phyloP scores from a whole-genome alignment of 345 rosid genomes.

The Hibiscus syriacus region DNA sequence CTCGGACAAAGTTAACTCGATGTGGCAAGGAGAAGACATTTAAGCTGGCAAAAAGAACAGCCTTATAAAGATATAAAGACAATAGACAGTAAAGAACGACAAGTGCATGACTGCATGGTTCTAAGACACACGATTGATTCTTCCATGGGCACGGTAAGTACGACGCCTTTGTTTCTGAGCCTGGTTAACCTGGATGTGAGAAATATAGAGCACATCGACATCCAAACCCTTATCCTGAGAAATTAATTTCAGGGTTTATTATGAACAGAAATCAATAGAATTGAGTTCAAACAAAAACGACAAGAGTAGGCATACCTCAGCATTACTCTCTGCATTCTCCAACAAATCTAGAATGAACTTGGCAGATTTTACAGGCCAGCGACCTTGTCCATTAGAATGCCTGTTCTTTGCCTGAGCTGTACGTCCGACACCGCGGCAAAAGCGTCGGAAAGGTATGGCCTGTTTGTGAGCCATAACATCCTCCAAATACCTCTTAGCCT shows the following conservation, averaged over 20 bases:
- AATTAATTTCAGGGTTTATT: not conserved
- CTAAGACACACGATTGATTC: slow-evolving; percentile 71
- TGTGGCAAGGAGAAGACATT: slow-evolving; percentile 97
- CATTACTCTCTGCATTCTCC: slow-evolving; percentile 96
- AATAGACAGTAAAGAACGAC: not conserved
- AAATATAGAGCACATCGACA: slow-evolving; percentile 68
- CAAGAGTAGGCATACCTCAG: slow-evolving; percentile 43
- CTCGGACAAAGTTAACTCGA: slow-evolving; percentile 80
- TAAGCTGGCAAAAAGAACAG: slow-evolving; percentile 46
- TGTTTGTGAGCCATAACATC: slow-evolving; percentile 97
- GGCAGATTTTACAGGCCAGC: slow-evolving; percentile 94
- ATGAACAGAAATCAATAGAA: not conserved
- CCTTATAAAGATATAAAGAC: not conserved
- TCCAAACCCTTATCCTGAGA: slow-evolving; percentile 92
- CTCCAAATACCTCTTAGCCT: slow-evolving; percentile 95
- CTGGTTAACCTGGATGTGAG: slow-evolving; percentile 95
- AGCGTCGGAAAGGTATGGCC: slow-evolving; percentile 98
- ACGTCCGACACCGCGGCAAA: slow-evolving; percentile 95
- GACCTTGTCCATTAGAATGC: slow-evolving; percentile 94
- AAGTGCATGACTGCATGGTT: not conserved
- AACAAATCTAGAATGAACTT: slow-evolving; percentile 77
- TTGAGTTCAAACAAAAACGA: not conserved
- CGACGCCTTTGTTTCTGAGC: slow-evolving; percentile 94
- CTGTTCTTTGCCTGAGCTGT: slow-evolving; percentile 99
- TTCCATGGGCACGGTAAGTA: slow-evolving; percentile 97